Base-by-base conservation (phyloP, 345 rosid species). In the Turritis glabra region DNA sequence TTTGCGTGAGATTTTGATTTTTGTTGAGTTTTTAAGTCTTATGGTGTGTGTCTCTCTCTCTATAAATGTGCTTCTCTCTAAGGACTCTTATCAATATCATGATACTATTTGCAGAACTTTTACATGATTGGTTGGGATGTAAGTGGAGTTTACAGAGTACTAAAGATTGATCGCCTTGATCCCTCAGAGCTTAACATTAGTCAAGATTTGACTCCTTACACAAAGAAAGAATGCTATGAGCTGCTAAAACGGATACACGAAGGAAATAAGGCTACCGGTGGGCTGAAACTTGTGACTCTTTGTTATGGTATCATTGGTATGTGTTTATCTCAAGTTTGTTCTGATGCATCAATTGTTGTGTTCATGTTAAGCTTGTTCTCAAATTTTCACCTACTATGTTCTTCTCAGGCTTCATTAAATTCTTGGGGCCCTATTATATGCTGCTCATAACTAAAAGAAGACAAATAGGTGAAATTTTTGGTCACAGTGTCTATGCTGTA, bases 391-490 rank as follows among this genome's bases (percentile, higher is more conserved):
- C 8, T 30, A 35, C 0, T 73, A 59, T 81, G 25, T 48, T 64
- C 12, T 75, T 75, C 53, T 19, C 79, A 93, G 97, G 98, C 64
- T 93, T 89, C 51, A 79, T 93, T 67, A 87, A 86, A 60, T 93
- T 91, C 79, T 81, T 89, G 77, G 98, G 97, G 55, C 97, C 97
- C 15, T 93, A 93, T 57, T 89, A 93, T 82, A 89, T 93, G 97
- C 75, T 93, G 41, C 82, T 93, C 47, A 88, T 93, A 50, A 93
- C 97, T 33, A 79, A 84, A 70, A 80, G 97, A 81, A 88, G 94
- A 82, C 84, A 78, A 68, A 85, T 91, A 23, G 97, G 97, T 56
- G 78, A 77, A 14, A 82, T 93, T 30, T 84, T 89, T 62, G 98
- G 98, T 75, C 97, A 91, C 48, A 73, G 69, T 54, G 83, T 93